Percentiles rank a stretch among this genome's conserved stretches.
Evolutionary conservation across 2,329 filamentous ascomycete species (phyloP).

Genomic region (Epicoccum sorghinum): DNA sequence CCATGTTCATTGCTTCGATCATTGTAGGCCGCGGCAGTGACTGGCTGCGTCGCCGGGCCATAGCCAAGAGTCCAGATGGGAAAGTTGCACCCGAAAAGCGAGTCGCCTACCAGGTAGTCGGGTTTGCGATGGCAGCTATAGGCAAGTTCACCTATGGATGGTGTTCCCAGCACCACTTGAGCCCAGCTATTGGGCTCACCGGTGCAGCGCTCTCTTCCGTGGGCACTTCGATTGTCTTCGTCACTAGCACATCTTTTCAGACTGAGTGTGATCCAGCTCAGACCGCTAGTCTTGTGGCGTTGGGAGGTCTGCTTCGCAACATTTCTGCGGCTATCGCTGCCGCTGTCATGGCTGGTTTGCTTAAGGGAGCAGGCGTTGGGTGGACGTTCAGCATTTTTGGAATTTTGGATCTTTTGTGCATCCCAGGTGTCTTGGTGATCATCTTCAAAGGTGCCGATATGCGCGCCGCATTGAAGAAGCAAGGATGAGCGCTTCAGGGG

Average conservation of each 20-base stretch:
- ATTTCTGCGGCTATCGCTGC: conserved; percentile 49
- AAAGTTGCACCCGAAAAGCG: conserved; percentile 48
- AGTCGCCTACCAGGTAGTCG: conserved; percentile 50
- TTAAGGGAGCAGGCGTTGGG: conserved; percentile 46
- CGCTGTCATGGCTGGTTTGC: conserved; percentile 43
- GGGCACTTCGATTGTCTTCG: conserved; percentile 49
- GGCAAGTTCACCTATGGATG: conserved; percentile 53
- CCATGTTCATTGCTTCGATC: conserved; percentile 46
- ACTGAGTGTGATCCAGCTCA: conserved; percentile 50
- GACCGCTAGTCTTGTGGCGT: conserved; percentile 50
- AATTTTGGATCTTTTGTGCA: conserved; percentile 39
- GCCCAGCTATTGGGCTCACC: conserved; percentile 24
- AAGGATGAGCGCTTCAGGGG: conserved; percentile 5
- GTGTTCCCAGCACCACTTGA: conserved; percentile 40
- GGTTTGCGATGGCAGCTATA: conserved; percentile 46
- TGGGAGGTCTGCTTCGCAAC: conserved; percentile 51
- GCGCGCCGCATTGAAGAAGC: conserved; percentile 27
- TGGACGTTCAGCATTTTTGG: conserved; percentile 52
- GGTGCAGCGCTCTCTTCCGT: conserved; percentile 45
- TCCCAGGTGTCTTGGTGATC: conserved; percentile 31
- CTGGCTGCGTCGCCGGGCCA: conserved; percentile 38
- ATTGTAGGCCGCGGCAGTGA: conserved; percentile 50
- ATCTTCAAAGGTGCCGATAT: conserved; percentile 29
- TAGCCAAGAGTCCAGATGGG: conserved; percentile 28
- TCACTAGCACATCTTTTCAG: conserved; percentile 51